These are phyloP conservation scores for Kodamaea lidongshanica DNA, from an alignment of 805 yeast species.

Conservation along the genomic window DNA sequence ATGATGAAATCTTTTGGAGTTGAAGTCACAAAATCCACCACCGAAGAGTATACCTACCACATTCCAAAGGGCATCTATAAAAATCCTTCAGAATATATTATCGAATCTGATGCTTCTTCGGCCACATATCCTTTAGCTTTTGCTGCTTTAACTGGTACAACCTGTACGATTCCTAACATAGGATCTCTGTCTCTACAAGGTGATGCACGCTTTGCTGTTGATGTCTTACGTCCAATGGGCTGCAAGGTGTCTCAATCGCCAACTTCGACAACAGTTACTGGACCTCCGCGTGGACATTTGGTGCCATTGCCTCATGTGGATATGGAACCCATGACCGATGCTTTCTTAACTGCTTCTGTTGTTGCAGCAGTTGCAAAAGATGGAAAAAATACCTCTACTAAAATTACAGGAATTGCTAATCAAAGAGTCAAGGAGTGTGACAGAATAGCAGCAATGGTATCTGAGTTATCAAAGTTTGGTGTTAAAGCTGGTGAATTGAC, in stretches of 20 bases:
- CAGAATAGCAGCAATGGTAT: conserved; percentile 91
- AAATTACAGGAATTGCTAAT: conserved; percentile 92
- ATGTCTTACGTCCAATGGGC: conserved; percentile 92
- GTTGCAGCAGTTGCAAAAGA: conserved; percentile 84
- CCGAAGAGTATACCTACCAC: conserved; percentile 79
- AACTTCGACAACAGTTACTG: conserved; percentile 85
- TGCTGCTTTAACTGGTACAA: conserved; percentile 93
- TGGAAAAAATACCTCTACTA: conserved; percentile 45
- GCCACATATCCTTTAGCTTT: conserved; percentile 97
- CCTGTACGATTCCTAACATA: conserved; percentile 89
- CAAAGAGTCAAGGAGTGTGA: conserved; percentile 98
- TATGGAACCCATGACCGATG: conserved; percentile 99
- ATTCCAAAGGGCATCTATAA: conserved; percentile 78
- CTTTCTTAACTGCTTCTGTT: conserved; percentile 92
- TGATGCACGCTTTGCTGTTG: conserved; percentile 93
- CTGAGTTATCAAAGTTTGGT: conserved; percentile 84
- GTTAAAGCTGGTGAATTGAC: conserved; percentile 77
- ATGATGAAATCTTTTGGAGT: conserved; percentile 94
- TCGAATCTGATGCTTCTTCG: conserved; percentile 95
- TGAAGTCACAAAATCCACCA: conserved; percentile 57
- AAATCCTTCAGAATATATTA: conserved; percentile 79
- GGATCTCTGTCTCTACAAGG: conserved; percentile 92
- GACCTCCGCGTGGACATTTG: conserved; percentile 68
- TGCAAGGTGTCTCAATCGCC: conserved; percentile 79
- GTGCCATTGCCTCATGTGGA: conserved; percentile 72